phyloP scores from a whole-genome alignment of 2,329 filamentous ascomycete genomes.

The Venturia nashicola region DNA sequence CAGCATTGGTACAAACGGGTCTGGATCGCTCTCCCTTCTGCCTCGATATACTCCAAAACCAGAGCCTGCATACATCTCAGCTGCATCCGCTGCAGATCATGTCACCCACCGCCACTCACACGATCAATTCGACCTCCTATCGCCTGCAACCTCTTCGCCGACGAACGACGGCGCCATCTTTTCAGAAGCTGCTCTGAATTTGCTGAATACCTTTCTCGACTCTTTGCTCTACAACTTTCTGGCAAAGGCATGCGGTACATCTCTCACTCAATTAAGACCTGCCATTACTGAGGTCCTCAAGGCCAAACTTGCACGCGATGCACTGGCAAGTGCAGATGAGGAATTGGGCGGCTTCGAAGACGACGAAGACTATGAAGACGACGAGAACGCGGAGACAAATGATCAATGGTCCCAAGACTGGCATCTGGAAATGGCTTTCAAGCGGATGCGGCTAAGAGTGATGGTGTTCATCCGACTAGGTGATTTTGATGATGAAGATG shows the following conservation, averaged over 20 bases:
- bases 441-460: conserved; percentile 78
- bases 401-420: conserved; percentile 34
- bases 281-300: conserved; percentile 82
- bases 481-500: conserved; percentile 95
- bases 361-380: conserved; percentile 50
- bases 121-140: conserved; percentile 57
- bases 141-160: conserved; percentile 41
- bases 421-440: conserved; percentile 91
- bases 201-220: conserved; percentile 88
- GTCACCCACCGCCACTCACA: conserved; percentile 76
- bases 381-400: conserved; percentile 32
- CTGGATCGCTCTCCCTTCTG: conserved; percentile 55
- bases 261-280: conserved; percentile 60
- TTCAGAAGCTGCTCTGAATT: conserved; percentile 56
- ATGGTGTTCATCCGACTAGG: conserved; percentile 98
- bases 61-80: conserved; percentile 73
- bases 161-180: conserved; percentile 60
- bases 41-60: conserved; percentile 49
- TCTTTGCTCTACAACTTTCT: conserved; percentile 87
- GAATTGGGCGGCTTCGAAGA: conserved; percentile 82
- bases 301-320: conserved; percentile 74
- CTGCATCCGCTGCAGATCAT: conserved; percentile 79
- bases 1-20: conserved; percentile 34
- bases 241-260: conserved; percentile 65
- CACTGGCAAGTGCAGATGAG: conserved; percentile 70